phyloP scores from a whole-genome alignment of 108 stramenopile species.

The Mediolabrus comicus region DNA sequence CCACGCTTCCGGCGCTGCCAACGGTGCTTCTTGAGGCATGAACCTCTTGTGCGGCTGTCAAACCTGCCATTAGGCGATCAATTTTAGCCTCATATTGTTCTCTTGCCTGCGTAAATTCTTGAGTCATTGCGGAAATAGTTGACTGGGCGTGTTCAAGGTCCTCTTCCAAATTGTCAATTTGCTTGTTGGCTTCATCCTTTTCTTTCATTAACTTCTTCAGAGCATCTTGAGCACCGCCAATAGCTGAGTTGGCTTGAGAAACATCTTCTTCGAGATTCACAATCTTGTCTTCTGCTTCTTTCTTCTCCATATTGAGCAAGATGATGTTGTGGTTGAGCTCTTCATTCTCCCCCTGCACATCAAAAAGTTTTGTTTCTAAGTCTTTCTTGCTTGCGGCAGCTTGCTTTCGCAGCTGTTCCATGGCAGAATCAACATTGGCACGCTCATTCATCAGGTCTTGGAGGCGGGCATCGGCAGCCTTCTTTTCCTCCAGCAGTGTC shows the following conservation, averaged over 20 bases:
- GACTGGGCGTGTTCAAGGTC: constrained; percentile 38
- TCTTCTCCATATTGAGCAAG: constrained; percentile 47
- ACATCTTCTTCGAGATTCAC: constrained; percentile 33
- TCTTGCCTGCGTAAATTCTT: constrained; percentile 35
- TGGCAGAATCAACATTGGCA: constrained; percentile 20
- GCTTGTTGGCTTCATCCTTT: constrained; percentile 38
- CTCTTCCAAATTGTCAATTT: constrained; percentile 40
- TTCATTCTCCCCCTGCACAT: constrained; percentile 26
- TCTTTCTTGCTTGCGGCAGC: constrained; percentile 34
- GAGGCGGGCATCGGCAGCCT: constrained; percentile 34
- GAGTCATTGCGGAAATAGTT: constrained; percentile 47
- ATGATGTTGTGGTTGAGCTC: constrained; percentile 33
- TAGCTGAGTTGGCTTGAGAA: constrained; percentile 40
- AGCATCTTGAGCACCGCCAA: constrained; percentile 39
- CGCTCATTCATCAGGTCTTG: constrained; percentile 36
- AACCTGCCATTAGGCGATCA: constrained; percentile 44
- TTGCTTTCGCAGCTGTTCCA: constrained; percentile 36
- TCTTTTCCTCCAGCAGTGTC: constrained; percentile 39
- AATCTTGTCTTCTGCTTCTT: constrained; percentile 35
- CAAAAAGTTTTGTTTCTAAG: constrained; percentile 29
- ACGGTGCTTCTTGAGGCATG: constrained; percentile 39
- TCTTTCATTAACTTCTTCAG: constrained; percentile 30
- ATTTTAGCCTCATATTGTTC: constrained; percentile 47
- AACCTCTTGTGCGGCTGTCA: constrained; percentile 37
- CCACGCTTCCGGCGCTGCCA: constrained; percentile 1